Base-by-base conservation (phyloP, 2,329 filamentous ascomycete genomes). In the Aspergillus luchuensis region DNA sequence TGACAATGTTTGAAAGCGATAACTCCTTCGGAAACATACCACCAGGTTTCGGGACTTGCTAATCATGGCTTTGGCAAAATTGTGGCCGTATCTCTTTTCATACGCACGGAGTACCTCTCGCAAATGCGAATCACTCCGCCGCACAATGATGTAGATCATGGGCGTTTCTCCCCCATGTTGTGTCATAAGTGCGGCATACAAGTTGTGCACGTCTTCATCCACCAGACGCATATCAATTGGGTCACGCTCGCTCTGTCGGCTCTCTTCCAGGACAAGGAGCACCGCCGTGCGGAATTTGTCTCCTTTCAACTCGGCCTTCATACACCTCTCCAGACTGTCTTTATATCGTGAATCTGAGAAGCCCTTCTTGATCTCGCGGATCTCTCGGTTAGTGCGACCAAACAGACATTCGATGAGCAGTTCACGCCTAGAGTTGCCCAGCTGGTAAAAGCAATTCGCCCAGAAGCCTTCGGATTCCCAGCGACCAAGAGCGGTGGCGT, bases 381-480 rank as follows among this genome's bases (percentile, higher is more conserved):
- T 91, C 72, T 98, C 95, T n/a, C 86, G 82, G 75, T 97, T 97
- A 28, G 88, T 87, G 5, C 93, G 87, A 0, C 95, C 95, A 87
- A 97, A 96, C 19, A 99, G 84, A 5, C 89, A 87, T 77, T 99
- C 95, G 69, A 98, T 97, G 56, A 99, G 85, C 38, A 99, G 83
- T 76, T 98, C 94, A 5, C 93, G 87, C 2, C 92, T 85, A 7
- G 89, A 91, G 69, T 89, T 91, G 75, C 94, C 90, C 39, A 89
- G 89, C 73, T 97, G 94, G 78, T 97, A 98, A 89, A 92, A 98
- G 77, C 92, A 97, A 75, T 97, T 98, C 61, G 94, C 92, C 93
- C 95, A 99, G 82, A 97, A 97, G 0, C 92, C 91, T 76, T 99
- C 95, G 67, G 88, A 89, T 79, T 97, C 95, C 89, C 92, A 98